These are phyloP conservation scores for Lodderomyces parapsilosis DNA, from an alignment of 1,139 yeast species.

Conservation along the genomic window DNA sequence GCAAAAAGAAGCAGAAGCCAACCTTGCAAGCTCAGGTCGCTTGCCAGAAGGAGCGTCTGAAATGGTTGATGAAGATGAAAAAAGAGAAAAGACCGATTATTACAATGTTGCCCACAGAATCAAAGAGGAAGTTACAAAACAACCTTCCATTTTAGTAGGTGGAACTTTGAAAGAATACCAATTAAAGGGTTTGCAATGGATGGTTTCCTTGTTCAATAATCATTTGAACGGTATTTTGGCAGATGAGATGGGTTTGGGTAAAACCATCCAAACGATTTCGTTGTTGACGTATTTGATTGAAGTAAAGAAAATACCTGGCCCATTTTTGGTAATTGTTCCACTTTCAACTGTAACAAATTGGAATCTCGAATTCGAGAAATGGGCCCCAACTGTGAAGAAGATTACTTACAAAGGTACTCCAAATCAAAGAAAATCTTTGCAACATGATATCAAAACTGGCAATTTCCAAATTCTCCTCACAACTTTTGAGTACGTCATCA, in stretches of 20 bases:
- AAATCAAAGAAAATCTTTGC: constrained; percentile 62
- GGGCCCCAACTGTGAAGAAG: constrained; percentile 76
- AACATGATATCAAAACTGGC: constrained; percentile 58
- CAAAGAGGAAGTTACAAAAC: constrained; percentile 61
- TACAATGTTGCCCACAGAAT: constrained; percentile 78
- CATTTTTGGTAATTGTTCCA: constrained; percentile 79
- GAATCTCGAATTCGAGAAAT: constrained; percentile 81
- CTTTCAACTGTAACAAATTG: constrained; percentile 82
- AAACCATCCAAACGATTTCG: constrained; percentile 92
- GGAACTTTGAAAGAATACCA: constrained; percentile 93
- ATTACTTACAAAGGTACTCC: constrained; percentile 78
- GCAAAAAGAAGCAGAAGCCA: constrained; percentile 57
- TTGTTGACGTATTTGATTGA: constrained; percentile 84
- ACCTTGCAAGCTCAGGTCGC: constrained; percentile 18
- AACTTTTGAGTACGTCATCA: constrained; percentile 76
- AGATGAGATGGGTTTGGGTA: constrained; percentile 98
- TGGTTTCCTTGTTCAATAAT: constrained; percentile 92
- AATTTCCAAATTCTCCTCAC: constrained; percentile 77
- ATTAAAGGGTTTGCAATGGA: constrained; percentile 93
- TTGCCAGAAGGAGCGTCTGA: constrained; percentile 16
- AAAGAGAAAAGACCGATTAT: constrained; percentile 65
- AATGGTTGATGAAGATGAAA: constrained; percentile 39
- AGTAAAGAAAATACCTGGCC: constrained; percentile 70
- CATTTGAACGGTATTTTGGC: constrained; percentile 94
- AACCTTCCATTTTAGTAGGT: constrained; percentile 72